These are phyloP conservation scores for Zizania latifolia DNA, from an alignment of 176 grass and related monocot species.

Conservation along the genomic window DNA sequence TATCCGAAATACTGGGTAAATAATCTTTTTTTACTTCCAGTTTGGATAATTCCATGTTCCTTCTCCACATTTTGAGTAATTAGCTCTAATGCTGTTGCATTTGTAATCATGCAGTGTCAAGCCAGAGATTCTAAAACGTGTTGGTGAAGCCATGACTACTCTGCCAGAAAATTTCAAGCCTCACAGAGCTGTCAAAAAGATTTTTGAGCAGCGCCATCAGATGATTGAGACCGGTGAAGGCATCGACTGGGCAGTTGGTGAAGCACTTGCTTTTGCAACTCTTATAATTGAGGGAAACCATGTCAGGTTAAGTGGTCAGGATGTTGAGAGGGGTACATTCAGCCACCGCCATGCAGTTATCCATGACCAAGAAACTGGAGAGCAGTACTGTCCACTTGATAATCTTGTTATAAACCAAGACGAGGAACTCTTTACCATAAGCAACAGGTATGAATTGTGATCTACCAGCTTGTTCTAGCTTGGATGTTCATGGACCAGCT, in stretches of 20 bases:
- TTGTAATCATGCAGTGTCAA: conserved; percentile 64
- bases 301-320: conserved; percentile 95
- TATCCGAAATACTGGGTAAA: conserved; percentile 92
- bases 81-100: conserved; percentile 8
- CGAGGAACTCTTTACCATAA: conserved; percentile 81
- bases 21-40: conserved; percentile 4
- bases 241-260: conserved; percentile 93
- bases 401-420: conserved; percentile 71
- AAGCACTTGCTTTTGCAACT: conserved; percentile 94
- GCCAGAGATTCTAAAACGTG: conserved; percentile 93
- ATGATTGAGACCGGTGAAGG: conserved; percentile 94
- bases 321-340: conserved; percentile 98
- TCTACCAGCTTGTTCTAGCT: not conserved
- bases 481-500: not conserved
- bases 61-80: not conserved
- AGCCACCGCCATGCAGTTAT: conserved; percentile 90
- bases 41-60: not conserved
- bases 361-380: conserved; percentile 87
- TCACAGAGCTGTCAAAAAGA: conserved; percentile 95
- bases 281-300: conserved; percentile 94
- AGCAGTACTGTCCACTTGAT: conserved; percentile 67
- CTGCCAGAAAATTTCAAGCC: conserved; percentile 96
- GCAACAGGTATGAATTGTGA: conserved; percentile 63
- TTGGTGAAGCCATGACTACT: conserved; percentile 84
- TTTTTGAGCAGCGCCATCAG: conserved; percentile 67